Base-by-base conservation (phyloP, 306 rosid genomes). In the Vachellia pachyceras region DNA sequence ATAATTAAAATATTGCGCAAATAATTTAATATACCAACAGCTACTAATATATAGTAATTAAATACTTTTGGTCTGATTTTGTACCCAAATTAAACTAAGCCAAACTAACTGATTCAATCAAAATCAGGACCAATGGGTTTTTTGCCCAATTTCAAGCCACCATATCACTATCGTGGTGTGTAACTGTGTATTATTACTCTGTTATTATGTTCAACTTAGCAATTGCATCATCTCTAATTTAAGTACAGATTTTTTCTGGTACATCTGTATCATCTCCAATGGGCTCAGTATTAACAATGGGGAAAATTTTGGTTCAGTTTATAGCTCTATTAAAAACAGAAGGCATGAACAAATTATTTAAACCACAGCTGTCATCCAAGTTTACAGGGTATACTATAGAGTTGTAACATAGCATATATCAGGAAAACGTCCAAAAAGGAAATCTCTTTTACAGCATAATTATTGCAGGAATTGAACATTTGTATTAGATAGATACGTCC, bases 391-490 rank as follows among this genome's bases (percentile, higher is more conserved):
- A 66, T 23, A 79, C 61, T 72, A 66, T 23, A 79, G 68, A 58
- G 33, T 54, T 72, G 68, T 77, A 67, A 80, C 46, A 83, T 61
- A 49, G 65, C 35, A 66, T 66, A 72, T 67, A 66, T 72, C 78
- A 83, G 73, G 75, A 78, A 39, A 76, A 66, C 42, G 77, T 20
- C 77, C 2, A 63, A 76, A 76, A 65, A 39, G 5, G 7, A 68
- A 72, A 76, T 18, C 78, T 77, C 37, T 83, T 67, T 69, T 80
- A 58, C 82, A 79, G 54, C 5, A 68, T 67, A 77, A 75, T 86
- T 83, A 77, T 86, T 80, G 79, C 63, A 80, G 15, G 77, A 69
- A 58, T 10, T 10, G 36, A 61, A 77, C 55, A 80, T 49, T 77
- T 50, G 68, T 1, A 33, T 64, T 76, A 70, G 46, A 61, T 76